These are phyloP conservation scores for Cystobasidium pallidum DNA, from an alignment of 1,284 basidiomycete genomes.

Conservation along the genomic window DNA sequence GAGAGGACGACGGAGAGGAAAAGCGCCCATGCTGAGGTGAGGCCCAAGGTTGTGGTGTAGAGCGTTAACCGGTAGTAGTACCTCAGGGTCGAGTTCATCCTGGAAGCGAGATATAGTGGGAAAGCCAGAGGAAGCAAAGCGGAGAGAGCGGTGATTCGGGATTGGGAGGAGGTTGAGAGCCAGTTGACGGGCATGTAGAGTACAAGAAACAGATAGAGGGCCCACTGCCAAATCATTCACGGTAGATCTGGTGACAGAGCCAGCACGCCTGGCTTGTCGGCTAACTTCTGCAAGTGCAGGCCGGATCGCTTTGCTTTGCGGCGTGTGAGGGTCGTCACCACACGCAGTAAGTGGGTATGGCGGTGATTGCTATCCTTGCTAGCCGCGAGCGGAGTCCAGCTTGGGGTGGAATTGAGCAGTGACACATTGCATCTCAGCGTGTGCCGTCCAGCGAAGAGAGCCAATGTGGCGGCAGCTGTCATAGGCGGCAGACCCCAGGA, in stretches of 20 bases:
- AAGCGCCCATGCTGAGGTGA: constrained; percentile 76
- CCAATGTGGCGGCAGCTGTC: too few species aligned
- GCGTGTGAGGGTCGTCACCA: neutral
- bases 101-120: constrained; percentile 25
- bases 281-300: neutral
- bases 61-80: constrained; percentile 70
- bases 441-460: too few species aligned
- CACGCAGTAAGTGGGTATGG: too few species aligned
- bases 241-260: neutral
- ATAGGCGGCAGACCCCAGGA: too few species aligned
- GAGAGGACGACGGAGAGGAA: constrained; percentile 72
- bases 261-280: constrained; percentile 2
- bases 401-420: too few species aligned
- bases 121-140: constrained; percentile 37
- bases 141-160: constrained; percentile 18
- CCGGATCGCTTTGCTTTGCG: neutral
- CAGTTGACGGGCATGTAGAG: constrained; percentile 39
- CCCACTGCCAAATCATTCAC: constrained; percentile 44
- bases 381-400: too few species aligned
- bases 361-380: too few species aligned
- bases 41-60: constrained; percentile 74
- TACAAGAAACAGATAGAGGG: constrained; percentile 33
- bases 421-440: too few species aligned
- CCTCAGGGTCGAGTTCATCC: constrained; percentile 33
- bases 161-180: constrained; percentile 15